phyloP scores from a whole-genome alignment of 106 monocot genomes.

The Posidonia australis region DNA sequence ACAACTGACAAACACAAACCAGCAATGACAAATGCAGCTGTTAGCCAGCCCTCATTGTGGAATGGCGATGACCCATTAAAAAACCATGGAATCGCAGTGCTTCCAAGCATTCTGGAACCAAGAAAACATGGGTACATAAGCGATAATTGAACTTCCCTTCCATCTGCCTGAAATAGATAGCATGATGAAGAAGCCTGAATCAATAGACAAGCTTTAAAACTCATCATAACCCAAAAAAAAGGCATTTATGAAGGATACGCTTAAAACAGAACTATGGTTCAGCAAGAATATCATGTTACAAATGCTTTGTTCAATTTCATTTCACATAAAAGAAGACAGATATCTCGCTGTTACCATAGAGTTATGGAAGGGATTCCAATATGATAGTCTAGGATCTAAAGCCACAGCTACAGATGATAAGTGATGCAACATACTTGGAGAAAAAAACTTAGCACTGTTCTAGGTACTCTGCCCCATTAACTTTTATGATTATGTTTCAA shows the following conservation, averaged over 20 bases:
- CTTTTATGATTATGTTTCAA: no score
- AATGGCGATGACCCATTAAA: slow-evolving; percentile 24
- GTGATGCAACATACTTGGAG: no score
- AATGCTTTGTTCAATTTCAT: no score
- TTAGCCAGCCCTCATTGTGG: slow-evolving; percentile 51
- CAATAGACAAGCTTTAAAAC: not conserved
- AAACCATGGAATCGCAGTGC: slow-evolving; percentile 70
- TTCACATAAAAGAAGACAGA: no score
- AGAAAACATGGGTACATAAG: slow-evolving; percentile 79
- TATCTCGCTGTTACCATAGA: no score
- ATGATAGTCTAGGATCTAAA: no score
- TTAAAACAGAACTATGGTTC: no score
- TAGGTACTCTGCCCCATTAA: no score
- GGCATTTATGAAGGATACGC: not conserved
- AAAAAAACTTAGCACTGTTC: no score
- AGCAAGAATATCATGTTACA: no score
- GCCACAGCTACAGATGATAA: no score
- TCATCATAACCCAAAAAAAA: not conserved
- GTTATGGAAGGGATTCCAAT: no score
- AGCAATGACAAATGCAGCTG: slow-evolving; percentile 41
- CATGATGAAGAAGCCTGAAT: slow-evolving; percentile 2
- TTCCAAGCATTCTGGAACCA: slow-evolving; percentile 90
- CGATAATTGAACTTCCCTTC: slow-evolving; percentile 64
- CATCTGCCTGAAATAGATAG: slow-evolving; percentile 73
- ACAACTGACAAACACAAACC: slow-evolving; percentile 42